Percentiles rank a stretch among this genome's conserved stretches.
These are phyloP conservation scores for Iodosphaeria phyllophila DNA, from an alignment of 2,329 filamentous ascomycete genomes.

Conservation along the genomic window DNA sequence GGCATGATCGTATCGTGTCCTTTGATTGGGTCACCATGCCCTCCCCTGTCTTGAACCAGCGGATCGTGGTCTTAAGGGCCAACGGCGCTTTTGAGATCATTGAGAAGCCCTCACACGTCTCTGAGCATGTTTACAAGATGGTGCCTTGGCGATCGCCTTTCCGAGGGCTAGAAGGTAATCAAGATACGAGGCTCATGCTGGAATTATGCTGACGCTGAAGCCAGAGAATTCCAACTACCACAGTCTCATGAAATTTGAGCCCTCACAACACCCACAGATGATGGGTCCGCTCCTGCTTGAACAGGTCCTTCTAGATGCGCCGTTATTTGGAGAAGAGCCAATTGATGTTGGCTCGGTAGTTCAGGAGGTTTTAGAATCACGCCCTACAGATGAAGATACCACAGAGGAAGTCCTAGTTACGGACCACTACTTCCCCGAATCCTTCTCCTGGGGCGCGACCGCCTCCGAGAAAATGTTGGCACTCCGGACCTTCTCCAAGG, in stretches of 20 bases:
- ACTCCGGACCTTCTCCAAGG: slow-evolving; percentile 19
- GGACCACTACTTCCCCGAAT: slow-evolving; percentile 17
- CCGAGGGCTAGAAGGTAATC: slow-evolving; percentile 32
- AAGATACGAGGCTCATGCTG: slow-evolving; percentile 1
- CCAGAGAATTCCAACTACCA: slow-evolving; percentile 32
- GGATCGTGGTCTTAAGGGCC: slow-evolving; percentile 39
- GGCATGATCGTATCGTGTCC: slow-evolving; percentile 43
- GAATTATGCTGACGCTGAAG: slow-evolving; percentile 9
- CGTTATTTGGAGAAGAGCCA: slow-evolving; percentile 36
- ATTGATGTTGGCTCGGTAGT: slow-evolving; percentile 22
- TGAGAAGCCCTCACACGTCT: slow-evolving; percentile 38
- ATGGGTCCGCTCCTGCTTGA: slow-evolving; percentile 35
- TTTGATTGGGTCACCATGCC: slow-evolving; percentile 49
- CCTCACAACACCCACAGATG: slow-evolving; percentile 29
- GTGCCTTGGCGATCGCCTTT: slow-evolving; percentile 42
- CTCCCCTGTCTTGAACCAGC: slow-evolving; percentile 33
- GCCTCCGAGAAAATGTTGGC: slow-evolving; percentile 29
- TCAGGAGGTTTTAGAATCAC: slow-evolving; percentile 19
- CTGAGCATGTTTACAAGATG: slow-evolving; percentile 39
- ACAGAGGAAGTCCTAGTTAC: slow-evolving; percentile 19
- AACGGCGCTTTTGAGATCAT: slow-evolving; percentile 43
- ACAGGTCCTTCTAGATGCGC: slow-evolving; percentile 30
- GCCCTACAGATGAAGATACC: slow-evolving; percentile 13
- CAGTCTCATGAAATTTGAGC: slow-evolving; percentile 38
- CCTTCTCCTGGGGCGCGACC: slow-evolving; percentile 21